Conservation (phyloP, 2,329 filamentous ascomycete genomes). For the Sarocladiaceae sp. region DNA sequence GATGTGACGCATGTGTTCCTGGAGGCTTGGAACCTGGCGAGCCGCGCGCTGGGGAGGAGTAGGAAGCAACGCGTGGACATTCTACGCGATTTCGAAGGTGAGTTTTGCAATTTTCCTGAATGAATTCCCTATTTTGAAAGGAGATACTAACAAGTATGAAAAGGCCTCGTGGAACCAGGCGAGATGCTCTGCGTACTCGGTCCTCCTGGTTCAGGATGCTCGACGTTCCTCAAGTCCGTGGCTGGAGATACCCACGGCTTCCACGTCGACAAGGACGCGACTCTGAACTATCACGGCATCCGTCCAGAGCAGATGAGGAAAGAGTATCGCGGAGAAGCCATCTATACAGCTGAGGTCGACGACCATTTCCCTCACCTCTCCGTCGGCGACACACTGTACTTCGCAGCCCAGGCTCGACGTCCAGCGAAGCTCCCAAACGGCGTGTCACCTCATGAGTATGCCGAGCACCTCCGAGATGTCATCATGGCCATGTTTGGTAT, state of each 20-base stretch:
- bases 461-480: constrained; percentile 61
- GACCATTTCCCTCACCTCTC: constrained; percentile 72
- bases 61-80: constrained; percentile 36
- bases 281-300: constrained; percentile 63
- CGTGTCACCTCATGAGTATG: constrained; percentile 46
- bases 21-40: constrained; percentile 19
- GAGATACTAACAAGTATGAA: neutral
- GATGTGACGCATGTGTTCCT: constrained; percentile 31
- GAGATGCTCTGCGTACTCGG: constrained; percentile 54
- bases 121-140: neutral
- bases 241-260: constrained; percentile 59
- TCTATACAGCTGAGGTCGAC: constrained; percentile 81
- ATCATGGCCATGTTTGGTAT: constrained; percentile 73
- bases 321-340: constrained; percentile 74
- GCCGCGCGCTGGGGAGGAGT: constrained; percentile 18
- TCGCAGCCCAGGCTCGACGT: constrained; percentile 65
- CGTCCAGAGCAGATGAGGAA: constrained; percentile 68
- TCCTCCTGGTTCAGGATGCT: constrained; percentile 51
- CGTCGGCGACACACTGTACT: constrained; percentile 73
- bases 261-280: constrained; percentile 48
- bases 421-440: constrained; percentile 56
- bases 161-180: constrained; percentile 37
- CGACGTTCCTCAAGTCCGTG: constrained; percentile 55
- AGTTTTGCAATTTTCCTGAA: neutral
- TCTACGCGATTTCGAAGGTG: constrained; percentile 43